Evolutionary conservation across 2,329 filamentous ascomycete genomes (phyloP), one percentile per base, ranked within the genome.

Genomic region (Huntiella bhutanensis): DNA sequence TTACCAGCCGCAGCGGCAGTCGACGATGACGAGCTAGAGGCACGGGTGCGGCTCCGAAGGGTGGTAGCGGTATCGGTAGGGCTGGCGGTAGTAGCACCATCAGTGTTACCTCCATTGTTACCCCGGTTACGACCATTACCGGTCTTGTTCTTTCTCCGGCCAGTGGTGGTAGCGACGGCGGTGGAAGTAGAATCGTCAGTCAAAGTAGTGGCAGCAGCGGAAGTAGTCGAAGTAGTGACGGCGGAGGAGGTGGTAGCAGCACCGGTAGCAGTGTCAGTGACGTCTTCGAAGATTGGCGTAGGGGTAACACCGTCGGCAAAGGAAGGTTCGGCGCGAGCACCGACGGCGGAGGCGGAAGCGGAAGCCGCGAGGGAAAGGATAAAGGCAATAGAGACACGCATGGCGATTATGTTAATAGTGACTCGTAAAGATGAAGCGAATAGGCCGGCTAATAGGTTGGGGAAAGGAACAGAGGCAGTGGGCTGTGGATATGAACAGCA

Each of bases 231-330:
- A 15, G 47, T 11, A 13, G 28, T 43, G 16, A 16, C 46, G 22
- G 43, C 46, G 12, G 39, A 13, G 12, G 48, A 34, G 5, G 16
- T 34, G 32, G 16, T 33, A 7, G 22, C 10, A 12, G 36, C 28
- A 12, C 12, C 41, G 12, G 46, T 12, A 8, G 35, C 13, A 16
- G 40, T 43, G n/a, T 39, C 28, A 22, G 34, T 28, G 33, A 49
- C 43, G 5, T 33, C 22, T 28, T 49, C 48, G 17, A 49, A 49
- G 48, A 49, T 46, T 38, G 48, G 48, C 3, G 28, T 43, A n/a
- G 48, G 48, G 17, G 48, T 49, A 7, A 38, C 48, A 7, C 48
- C 48, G 5, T 19, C 15, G 3, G 28, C 35, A 13, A 46, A 49
- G 17, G 43, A 28, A 7, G 48, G 48, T 17, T 49, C 48, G 5